A percentile compares a stretch with the other conserved stretches of the same genome.
phyloP scores from a whole-genome alignment of 1,139 yeast genomes.

The Candida sanyaensis region DNA sequence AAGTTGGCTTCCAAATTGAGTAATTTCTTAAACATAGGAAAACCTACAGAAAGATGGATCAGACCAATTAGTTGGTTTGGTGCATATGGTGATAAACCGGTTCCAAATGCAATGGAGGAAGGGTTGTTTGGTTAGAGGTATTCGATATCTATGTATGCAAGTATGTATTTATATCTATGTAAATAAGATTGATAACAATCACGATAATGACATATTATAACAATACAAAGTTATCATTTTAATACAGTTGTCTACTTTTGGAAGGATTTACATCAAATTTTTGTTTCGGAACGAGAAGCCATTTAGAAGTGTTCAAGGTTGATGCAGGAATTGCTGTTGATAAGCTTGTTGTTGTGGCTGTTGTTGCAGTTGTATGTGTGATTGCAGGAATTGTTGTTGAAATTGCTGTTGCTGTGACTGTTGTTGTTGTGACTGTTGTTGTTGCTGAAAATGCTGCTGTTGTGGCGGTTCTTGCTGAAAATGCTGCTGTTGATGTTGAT shows the following conservation, averaged over 20 bases:
- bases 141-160: neutral
- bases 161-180: neutral
- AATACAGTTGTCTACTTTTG: neutral
- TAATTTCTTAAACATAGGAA: conserved; percentile 27
- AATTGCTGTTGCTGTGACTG: neutral
- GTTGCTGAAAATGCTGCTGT: conserved; percentile 1
- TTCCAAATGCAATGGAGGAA: conserved; percentile 71
- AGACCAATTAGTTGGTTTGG: conserved; percentile 84
- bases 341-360: too few relatives aligned
- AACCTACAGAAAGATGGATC: conserved; percentile 29
- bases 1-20: conserved; percentile 46
- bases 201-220: neutral
- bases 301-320: too few relatives aligned
- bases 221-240: neutral
- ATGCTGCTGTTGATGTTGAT: conserved; percentile 3
- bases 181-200: neutral
- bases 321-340: neutral
- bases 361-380: neutral
- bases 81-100: conserved; percentile 72
- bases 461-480: too few relatives aligned
- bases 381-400: neutral
- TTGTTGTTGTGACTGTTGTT: too few relatives aligned
- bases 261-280: neutral
- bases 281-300: neutral
- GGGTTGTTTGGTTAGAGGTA: conserved; percentile 64